phyloP scores from a whole-genome alignment of 495 filamentous ascomycete genomes.

The Collariella sp. region DNA sequence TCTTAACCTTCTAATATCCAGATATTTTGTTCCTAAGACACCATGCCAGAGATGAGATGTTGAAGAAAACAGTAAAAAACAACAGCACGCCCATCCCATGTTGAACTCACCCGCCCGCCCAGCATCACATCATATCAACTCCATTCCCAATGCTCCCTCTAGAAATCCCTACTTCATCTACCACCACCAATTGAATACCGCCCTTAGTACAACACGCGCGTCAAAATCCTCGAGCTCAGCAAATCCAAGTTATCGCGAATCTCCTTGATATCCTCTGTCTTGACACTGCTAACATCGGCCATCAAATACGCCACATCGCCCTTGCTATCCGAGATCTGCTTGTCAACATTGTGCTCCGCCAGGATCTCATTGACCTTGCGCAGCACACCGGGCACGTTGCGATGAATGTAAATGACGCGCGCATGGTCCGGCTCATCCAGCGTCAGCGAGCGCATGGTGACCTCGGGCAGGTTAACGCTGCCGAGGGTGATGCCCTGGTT shows the following conservation, averaged over 20 bases:
- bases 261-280: constrained; percentile 70
- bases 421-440: constrained; percentile 81
- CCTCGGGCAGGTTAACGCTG: constrained; percentile 94
- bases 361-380: constrained; percentile 88
- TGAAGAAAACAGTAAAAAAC: background rate
- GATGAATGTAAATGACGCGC: constrained; percentile 91
- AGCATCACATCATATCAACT: background rate
- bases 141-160: background rate
- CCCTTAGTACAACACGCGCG: constrained; percentile 76
- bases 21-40: background rate
- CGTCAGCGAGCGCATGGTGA: constrained; percentile 75
- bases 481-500: constrained; percentile 84
- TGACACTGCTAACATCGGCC: constrained; percentile 90
- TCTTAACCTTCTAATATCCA: background rate
- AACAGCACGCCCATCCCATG: constrained; percentile 1
- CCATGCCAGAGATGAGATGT: background rate
- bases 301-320: constrained; percentile 94
- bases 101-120: constrained; percentile 20
- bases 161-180: background rate
- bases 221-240: constrained; percentile 76
- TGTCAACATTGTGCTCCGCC: constrained; percentile 93
- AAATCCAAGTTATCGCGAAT: constrained; percentile 74
- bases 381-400: constrained; percentile 90
- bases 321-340: constrained; percentile 92
- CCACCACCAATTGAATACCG: too few relatives aligned